phyloP scores from a whole-genome alignment of 2,329 filamentous ascomycete species.

The Ceratocystis variospora region DNA sequence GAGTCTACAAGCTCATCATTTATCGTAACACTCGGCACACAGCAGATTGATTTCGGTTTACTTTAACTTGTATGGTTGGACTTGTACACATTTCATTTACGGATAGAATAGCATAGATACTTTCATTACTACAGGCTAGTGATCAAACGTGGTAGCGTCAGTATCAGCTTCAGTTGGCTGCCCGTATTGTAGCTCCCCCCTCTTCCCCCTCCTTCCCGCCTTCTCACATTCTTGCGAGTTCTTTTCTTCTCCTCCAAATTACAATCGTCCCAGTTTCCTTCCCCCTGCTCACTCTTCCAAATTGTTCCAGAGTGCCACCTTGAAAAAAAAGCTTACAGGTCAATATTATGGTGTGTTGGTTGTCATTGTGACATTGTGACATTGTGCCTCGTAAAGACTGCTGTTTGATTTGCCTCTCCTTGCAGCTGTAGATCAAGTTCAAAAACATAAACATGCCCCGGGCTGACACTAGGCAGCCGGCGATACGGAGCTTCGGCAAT shows the following conservation, averaged over 20 bases:
- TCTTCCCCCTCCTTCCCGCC: neutral
- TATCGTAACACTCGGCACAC: too few relatives aligned
- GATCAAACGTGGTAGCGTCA: too few relatives aligned
- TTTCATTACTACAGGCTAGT: too few relatives aligned
- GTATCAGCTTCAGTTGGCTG: neutral
- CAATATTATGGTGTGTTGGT: neutral
- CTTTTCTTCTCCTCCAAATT: neutral
- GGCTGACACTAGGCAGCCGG: neutral
- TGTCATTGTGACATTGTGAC: neutral
- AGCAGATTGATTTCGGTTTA: too few relatives aligned
- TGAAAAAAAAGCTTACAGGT: neutral
- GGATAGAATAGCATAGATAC: too few relatives aligned
- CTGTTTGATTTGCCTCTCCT: neutral
- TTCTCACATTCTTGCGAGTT: neutral
- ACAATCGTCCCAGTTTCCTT: neutral
- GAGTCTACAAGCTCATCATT: too few relatives aligned
- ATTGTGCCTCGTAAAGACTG: neutral
- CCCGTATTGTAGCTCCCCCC: neutral
- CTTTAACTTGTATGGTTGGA: too few relatives aligned
- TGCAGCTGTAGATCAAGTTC: conserved; percentile 2
- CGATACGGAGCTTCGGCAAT: neutral
- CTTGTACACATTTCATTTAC: too few relatives aligned
- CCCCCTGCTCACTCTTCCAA: neutral
- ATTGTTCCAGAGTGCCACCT: neutral
- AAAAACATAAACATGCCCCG: neutral